phyloP scores from a whole-genome alignment of 495 filamentous ascomycete genomes.

The Penicillium antarcticum region DNA sequence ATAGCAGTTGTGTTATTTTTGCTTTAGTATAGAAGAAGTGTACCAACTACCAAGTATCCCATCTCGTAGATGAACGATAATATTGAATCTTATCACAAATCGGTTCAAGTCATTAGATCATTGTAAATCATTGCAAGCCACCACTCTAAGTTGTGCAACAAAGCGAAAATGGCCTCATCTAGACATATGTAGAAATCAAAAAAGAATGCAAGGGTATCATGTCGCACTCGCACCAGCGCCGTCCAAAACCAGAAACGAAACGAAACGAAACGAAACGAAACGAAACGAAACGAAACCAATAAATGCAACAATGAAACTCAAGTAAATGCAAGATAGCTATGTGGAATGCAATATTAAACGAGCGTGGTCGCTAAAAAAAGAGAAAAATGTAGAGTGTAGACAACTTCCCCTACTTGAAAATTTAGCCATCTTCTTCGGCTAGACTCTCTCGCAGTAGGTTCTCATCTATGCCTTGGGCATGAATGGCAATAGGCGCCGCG shows the following conservation, averaged over 20 bases:
- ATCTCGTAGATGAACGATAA: too few species aligned
- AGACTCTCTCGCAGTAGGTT: conserved; percentile 40
- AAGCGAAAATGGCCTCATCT: background rate
- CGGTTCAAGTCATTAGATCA: background rate
- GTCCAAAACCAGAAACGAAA: background rate
- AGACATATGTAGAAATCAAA: conserved; percentile 2
- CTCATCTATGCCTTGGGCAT: conserved; percentile 36
- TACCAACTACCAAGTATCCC: background rate
- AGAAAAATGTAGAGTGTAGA: conserved; percentile 3
- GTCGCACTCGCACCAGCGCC: conserved; percentile 3
- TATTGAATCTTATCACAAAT: background rate
- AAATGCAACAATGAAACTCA: conserved; percentile 2
- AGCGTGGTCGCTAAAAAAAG: conserved; percentile 4
- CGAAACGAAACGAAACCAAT: background rate
- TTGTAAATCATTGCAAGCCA: background rate
- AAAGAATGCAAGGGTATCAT: conserved; percentile 8
- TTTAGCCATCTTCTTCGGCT: conserved; percentile 21
- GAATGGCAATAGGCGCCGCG: conserved; percentile 28
- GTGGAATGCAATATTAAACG: conserved; percentile 5
- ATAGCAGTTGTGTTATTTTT: background rate
- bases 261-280: background rate
- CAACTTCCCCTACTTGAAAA: background rate
- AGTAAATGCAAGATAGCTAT: conserved; percentile 3
- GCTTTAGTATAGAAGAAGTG: background rate
- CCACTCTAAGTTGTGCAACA: background rate